Evolutionary conservation across 768 basidiomycete genomes (phyloP), one percentile per base, ranked within the genome.

Genomic region (Trametes cubensis): DNA sequence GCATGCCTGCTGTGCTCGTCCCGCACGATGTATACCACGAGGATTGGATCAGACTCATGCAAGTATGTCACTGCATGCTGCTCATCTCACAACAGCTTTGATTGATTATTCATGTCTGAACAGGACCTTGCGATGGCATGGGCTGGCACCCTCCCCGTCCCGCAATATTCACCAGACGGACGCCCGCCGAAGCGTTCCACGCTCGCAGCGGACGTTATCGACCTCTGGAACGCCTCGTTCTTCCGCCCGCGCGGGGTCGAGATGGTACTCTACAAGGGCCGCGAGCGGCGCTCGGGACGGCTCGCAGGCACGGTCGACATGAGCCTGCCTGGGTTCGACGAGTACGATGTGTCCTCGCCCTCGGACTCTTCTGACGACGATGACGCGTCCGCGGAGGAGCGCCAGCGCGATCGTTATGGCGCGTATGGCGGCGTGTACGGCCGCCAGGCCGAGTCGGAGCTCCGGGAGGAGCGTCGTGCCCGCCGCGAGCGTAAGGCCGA

Each of bases 21-120:
- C 80, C 89, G 20, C 92, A 93, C 69, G 92, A 94, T 68, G 85
- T 92, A 11, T 85, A 85, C 63, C 80, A 83, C 62, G 85, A 88
- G 57, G 92, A 94, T 68, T 94, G 92, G 92, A 84, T 81, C 63
- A 79, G 92, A 54, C 83, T 90, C 67, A 88, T 89, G 80, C 84
- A 85, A 76, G 91, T 90, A 69, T 14, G 82, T 78, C 20, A 15
- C 67, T 52, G 60, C 44, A 14, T 28, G 0, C 58, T 28, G 3
- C 21, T 48, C 7, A 3, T 53, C 34, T 30, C 45, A 49, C 40
- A 13, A 11, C 6, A 10, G 34, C 20, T 26, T 15, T 17, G 26
- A 3, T 26, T 49, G 14, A 26, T 10, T 6, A 34, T 34, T 6
- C 26, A 26, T 13, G 26, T n/a, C 48, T 28, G 5, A 0, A 23